Evolutionary conservation across 1,284 basidiomycete genomes (phyloP).

Genomic region (Wolfiporia cocos): DNA sequence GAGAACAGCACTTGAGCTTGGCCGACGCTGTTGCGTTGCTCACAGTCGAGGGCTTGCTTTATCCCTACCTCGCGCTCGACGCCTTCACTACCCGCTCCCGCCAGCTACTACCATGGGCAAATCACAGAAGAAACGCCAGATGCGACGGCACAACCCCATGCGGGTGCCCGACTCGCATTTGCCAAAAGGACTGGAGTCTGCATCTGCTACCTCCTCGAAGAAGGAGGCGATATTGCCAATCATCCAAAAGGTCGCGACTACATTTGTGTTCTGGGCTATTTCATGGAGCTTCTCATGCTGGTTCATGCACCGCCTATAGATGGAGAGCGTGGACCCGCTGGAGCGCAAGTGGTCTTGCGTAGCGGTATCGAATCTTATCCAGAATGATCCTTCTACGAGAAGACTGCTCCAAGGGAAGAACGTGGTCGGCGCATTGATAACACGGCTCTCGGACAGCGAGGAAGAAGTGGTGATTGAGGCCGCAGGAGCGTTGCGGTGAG

Average conservation of each 20-base stretch:
- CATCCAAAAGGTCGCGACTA: slow-evolving; percentile 67
- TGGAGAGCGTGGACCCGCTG: slow-evolving; percentile 65
- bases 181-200: slow-evolving; percentile 69
- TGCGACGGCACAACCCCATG: slow-evolving; percentile 86
- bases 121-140: slow-evolving; percentile 75
- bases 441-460: slow-evolving; percentile 74
- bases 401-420: slow-evolving; percentile 87
- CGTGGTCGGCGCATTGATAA: slow-evolving; percentile 82
- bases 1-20: no score
- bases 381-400: slow-evolving; percentile 83
- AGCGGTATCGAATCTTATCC: slow-evolving; percentile 85
- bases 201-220: slow-evolving; percentile 66
- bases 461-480: slow-evolving; percentile 88
- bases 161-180: slow-evolving; percentile 88
- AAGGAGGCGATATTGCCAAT: slow-evolving; percentile 78
- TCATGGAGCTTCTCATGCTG: not conserved
- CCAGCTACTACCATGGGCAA: slow-evolving; percentile 74
- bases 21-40: no score
- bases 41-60: no score
- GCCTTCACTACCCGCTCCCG: no score
- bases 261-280: not conserved
- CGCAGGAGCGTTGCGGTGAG: slow-evolving; percentile 75
- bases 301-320: slow-evolving; percentile 33
- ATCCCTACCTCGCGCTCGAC: no score
- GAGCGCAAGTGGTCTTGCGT: slow-evolving; percentile 93